Conservation (phyloP, 2,329 filamentous ascomycete genomes). For the Raffaelea deltoideospora region DNA sequence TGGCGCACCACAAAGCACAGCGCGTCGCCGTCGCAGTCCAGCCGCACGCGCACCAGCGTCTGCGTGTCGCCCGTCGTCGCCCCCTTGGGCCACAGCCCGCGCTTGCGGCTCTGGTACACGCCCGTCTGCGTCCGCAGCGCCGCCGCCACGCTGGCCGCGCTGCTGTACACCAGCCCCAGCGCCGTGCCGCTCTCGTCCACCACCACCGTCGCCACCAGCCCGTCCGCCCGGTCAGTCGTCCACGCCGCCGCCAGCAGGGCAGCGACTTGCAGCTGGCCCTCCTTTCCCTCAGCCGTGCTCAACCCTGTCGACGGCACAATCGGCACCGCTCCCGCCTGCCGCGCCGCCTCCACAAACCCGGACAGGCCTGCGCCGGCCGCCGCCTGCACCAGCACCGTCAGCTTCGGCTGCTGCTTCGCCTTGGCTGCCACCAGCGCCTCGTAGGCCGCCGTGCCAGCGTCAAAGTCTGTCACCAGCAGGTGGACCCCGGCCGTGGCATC, state of each 20-base stretch:
- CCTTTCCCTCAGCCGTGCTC: conserved; percentile 48
- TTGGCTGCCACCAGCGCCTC: conserved; percentile 29
- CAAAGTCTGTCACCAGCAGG: conserved; percentile 38
- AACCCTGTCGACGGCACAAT: conserved; percentile 58
- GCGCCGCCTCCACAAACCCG: conserved; percentile 29
- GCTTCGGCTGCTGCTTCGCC: conserved; percentile 27
- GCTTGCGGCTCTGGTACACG: conserved; percentile 92
- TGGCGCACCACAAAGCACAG: conserved; percentile 82
- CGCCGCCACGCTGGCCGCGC: conserved; percentile 75
- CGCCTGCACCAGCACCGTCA: conserved; percentile 40
- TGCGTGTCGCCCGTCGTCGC: conserved; percentile 89
- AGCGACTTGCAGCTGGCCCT: conserved; percentile 44
- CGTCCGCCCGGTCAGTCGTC: conserved; percentile 68
- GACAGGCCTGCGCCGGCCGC: conserved; percentile 23
- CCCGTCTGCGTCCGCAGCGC: conserved; percentile 64
- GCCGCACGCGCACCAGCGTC: conserved; percentile 65
- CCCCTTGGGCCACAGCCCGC: conserved; percentile 93
- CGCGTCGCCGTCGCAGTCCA: conserved; percentile 91
- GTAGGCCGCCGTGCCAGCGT: conserved; percentile 16
- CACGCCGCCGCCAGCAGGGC: conserved; percentile 61
- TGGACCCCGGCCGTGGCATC: conserved; percentile 30
- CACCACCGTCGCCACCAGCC: conserved; percentile 78
- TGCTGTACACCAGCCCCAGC: conserved; percentile 88
- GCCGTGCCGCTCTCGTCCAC: conserved; percentile 75
- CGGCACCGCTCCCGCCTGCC: conserved; percentile 45